Evolutionary conservation across 192 early-diverging fungal genomes (phyloP), one percentile per base, ranked within the genome.

Genomic region (Gonapodya sp.): DNA sequence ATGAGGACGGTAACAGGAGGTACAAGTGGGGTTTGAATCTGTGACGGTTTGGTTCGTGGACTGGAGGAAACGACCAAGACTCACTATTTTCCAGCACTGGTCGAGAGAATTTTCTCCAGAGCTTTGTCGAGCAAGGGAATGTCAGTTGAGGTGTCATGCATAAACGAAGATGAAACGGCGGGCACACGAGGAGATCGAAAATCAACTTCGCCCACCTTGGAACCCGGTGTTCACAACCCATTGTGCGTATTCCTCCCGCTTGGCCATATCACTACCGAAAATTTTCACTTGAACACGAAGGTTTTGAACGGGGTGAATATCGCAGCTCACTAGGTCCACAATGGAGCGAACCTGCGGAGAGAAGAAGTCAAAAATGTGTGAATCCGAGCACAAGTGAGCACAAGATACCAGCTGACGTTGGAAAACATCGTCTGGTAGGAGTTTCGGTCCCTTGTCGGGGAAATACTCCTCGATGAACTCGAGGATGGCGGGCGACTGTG

Each of bases 271-370:
- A 14, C 8, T 32, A 36, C 88, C 89, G 0, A 89, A 90, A 24
- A 93, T 84, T 77, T 92, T 85, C 14, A 87, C 86, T 79, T 94
- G 81, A 0, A 98, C 91, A 36, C 89, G 81, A 81, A 95, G 82
- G 85, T 98, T 98, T 82, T 95, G 92, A 64, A 95, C 80, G 24
- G 96, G 96, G 82, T 96, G 95, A 73, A 92, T 96, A 80, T 96
- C 96, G 83, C 92, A 87, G 36, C 90, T 90, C 31, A 98, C 92
- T 8, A 91, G 84, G 78, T 87, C 85, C 8, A 91, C 87, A 36
- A 98, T 87, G 0, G 92, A 87, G 35, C 95, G 89, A 35, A 95
- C 93, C 81, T 92, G 80, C 78, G 34, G 75, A 33, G 31, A 33
- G 2, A 8, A 31, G 75, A 34, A 2, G 75, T 2, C n/a, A n/a